Conservation (phyloP, 139 green algal species). For the Bryopsis sp. region DNA sequence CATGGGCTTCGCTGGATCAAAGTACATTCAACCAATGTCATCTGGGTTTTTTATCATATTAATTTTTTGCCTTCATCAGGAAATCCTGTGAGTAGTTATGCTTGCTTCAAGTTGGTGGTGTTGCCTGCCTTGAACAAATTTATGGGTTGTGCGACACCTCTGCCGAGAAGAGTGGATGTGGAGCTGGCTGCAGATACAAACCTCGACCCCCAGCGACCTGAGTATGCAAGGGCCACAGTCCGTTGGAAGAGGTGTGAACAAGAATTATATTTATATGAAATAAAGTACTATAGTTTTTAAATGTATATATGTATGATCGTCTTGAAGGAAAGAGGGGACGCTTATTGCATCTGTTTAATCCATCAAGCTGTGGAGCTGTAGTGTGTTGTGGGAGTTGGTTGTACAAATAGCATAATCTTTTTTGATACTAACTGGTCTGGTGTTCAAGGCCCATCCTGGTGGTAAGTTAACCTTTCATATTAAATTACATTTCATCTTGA, state of each 20-base stretch:
- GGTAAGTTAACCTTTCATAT: too few species aligned
- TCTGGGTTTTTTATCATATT: background rate
- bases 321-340: background rate
- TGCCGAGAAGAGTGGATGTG: slow-evolving; percentile 57
- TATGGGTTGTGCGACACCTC: slow-evolving; percentile 55
- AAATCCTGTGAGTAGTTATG: slow-evolving; percentile 82
- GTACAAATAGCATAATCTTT: background rate
- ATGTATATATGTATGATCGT: background rate
- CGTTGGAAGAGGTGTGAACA: slow-evolving; percentile 36
- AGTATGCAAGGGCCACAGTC: slow-evolving; percentile 84
- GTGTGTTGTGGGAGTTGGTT: background rate
- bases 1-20: background rate
- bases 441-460: too few species aligned
- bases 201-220: slow-evolving; percentile 84
- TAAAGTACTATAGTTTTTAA: too few species aligned
- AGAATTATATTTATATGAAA: background rate
- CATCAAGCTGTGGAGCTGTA: background rate
- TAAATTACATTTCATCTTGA: background rate
- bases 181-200: slow-evolving; percentile 39
- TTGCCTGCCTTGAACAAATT: slow-evolving; percentile 75
- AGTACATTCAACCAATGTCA: background rate
- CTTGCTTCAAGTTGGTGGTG: slow-evolving; percentile 88
- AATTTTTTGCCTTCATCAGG: slow-evolving; percentile 31
- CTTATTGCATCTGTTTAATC: background rate
- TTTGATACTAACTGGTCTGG: background rate